These are phyloP conservation scores for Backusella westeae DNA, from an alignment of 192 early-diverging fungal genomes.

Conservation along the genomic window DNA sequence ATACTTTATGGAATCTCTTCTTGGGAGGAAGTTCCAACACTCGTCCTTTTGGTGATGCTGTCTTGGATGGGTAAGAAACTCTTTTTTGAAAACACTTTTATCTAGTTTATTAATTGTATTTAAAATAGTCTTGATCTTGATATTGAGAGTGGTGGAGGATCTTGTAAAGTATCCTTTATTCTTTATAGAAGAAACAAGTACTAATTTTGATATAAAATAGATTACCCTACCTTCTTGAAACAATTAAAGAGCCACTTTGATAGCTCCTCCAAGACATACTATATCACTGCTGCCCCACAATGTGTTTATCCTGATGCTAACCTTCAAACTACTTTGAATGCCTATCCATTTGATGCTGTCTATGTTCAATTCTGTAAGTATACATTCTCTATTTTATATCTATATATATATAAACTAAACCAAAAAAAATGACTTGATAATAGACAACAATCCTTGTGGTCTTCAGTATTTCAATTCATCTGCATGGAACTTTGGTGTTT, in stretches of 20 bases:
- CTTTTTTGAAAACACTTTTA: background rate
- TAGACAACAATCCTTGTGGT: conserved; percentile 61
- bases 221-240: conserved; percentile 52
- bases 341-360: conserved; percentile 57
- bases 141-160: conserved; percentile 56
- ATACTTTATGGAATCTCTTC: conserved; percentile 57
- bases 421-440: background rate
- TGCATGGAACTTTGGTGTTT: conserved; percentile 40
- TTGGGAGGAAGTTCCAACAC: conserved; percentile 47
- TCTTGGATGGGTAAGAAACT: conserved; percentile 47
- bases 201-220: conserved; percentile 11
- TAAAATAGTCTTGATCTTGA: conserved; percentile 53
- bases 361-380: conserved; percentile 56
- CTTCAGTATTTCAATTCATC: conserved; percentile 14
- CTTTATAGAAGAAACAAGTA: background rate
- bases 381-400: background rate
- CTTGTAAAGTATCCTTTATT: conserved; percentile 14
- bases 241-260: conserved; percentile 47
- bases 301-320: conserved; percentile 64
- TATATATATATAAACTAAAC: background rate
- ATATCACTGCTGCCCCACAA: conserved; percentile 59
- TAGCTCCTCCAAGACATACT: conserved; percentile 46
- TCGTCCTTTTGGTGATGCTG: conserved; percentile 58
- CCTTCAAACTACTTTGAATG: conserved; percentile 49
- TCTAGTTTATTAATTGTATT: background rate